Evolutionary conservation across 257 asterid species (phyloP), one percentile per base, ranked within the genome.

Genomic region (Solanum sejunctum): DNA sequence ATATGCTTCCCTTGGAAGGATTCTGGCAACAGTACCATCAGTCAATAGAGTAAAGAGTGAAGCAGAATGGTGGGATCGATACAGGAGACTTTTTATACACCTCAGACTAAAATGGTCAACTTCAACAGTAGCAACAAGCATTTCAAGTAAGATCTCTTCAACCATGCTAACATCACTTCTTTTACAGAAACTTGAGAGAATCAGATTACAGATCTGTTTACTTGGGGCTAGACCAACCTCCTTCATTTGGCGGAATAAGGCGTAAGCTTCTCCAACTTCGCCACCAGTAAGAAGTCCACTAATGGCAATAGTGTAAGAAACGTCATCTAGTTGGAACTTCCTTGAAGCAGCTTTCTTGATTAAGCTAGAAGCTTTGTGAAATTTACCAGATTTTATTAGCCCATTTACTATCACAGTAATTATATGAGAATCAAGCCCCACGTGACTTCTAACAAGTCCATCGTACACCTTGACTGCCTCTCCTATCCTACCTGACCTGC

Each of bases 381-480:
- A 85, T 81, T 87, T 80, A 41, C 97, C 94, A 6, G 90, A 90
- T 88, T 90, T 91, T 84, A 90, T 84, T 26, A 95, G 97, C 80
- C 91, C 97, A 18, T 86, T 80, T 26, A 93, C 58, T 45, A 95
- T 88, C 79, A 92, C 88, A 18, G 97, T 92, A 86, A 91, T 97
- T 69, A 92, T 57, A 66, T 91, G 95, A 89, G 93, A 90, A 84
- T 89, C 91, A 41, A 87, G 81, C 60, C 72, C 85, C 87, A 84
- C 71, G 55, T 88, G 88, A 81, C 73, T 85, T 20, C 71, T 90
- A 72, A 92, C 80, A 73, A 93, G 92, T 80, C 94, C 97, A 69
- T 51, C 72, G 86, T 94, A 93, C 32, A 92, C 93, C 28, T 90
- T 88, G 75, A 92, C 88, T 36, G 98, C 97, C 78, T 92, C 93